A percentile compares a stretch with the other conserved stretches of the same genome.
These are phyloP conservation scores for Nemania sp. DNA, from an alignment of 2,329 filamentous ascomycete genomes.

Conservation along the genomic window DNA sequence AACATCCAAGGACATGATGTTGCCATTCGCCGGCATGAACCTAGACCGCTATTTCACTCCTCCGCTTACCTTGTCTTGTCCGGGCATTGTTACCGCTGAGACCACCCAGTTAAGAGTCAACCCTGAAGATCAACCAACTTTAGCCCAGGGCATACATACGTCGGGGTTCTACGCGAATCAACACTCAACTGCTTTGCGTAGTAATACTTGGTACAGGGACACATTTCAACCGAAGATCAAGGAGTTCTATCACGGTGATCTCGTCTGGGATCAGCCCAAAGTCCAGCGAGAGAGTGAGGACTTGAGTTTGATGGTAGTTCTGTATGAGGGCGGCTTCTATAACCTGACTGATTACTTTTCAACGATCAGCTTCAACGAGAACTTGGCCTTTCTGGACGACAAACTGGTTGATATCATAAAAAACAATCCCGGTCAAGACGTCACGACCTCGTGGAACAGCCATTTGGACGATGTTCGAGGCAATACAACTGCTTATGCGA, in stretches of 20 bases:
- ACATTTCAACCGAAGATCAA: slow-evolving; percentile 79
- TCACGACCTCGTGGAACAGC: slow-evolving; percentile 68
- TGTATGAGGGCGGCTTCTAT: slow-evolving; percentile 76
- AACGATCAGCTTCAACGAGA: slow-evolving; percentile 65
- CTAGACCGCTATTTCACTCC: slow-evolving; percentile 85
- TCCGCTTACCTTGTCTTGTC: slow-evolving; percentile 74
- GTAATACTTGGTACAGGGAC: slow-evolving; percentile 76
- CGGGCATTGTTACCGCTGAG: slow-evolving; percentile 67
- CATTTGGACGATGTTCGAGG: slow-evolving; percentile 52
- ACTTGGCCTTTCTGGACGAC: slow-evolving; percentile 69
- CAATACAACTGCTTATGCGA: slow-evolving; percentile 56
- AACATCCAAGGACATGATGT: slow-evolving; percentile 69
- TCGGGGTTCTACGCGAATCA: slow-evolving; percentile 68
- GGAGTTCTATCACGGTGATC: slow-evolving; percentile 82
- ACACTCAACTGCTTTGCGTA: slow-evolving; percentile 59
- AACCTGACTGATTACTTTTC: slow-evolving; percentile 93
- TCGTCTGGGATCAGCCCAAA: slow-evolving; percentile 69
- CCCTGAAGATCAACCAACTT: slow-evolving; percentile 56
- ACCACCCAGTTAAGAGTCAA: slow-evolving; percentile 53
- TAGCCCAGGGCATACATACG: slow-evolving; percentile 65
- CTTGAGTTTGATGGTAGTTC: slow-evolving; percentile 76
- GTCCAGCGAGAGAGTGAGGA: slow-evolving; percentile 70
- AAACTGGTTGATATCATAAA: slow-evolving; percentile 70
- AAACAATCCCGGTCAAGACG: slow-evolving; percentile 77
- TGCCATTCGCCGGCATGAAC: slow-evolving; percentile 75